These are phyloP conservation scores for Isatis tinctoria DNA, from an alignment of 345 rosid species.

Conservation along the genomic window DNA sequence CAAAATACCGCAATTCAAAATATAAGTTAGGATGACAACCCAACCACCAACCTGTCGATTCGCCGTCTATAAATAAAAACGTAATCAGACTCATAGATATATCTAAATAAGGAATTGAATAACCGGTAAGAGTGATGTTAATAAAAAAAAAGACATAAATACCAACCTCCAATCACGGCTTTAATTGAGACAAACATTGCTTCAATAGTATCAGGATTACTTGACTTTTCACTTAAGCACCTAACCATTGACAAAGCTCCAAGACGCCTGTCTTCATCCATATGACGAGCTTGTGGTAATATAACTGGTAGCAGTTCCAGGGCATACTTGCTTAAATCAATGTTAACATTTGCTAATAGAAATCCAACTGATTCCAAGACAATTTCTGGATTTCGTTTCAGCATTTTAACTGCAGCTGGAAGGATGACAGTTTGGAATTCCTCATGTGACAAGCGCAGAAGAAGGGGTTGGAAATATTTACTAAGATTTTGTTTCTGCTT, in stretches of 20 bases:
- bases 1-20: too few species aligned
- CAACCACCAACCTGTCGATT: too few species aligned
- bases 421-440: slow-evolving; percentile 72
- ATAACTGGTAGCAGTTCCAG: slow-evolving; percentile 69
- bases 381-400: slow-evolving; percentile 97
- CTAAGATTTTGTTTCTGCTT: slow-evolving; percentile 56
- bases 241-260: slow-evolving; percentile 63
- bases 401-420: slow-evolving; percentile 87
- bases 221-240: slow-evolving; percentile 74
- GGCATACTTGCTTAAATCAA: slow-evolving; percentile 91
- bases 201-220: slow-evolving; percentile 89
- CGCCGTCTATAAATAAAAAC: too few species aligned
- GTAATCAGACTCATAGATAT: too few species aligned
- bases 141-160: background rate
- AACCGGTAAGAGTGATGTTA: too few species aligned
- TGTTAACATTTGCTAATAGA: slow-evolving; percentile 55
- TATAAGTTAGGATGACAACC: too few species aligned
- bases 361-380: slow-evolving; percentile 74
- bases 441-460: slow-evolving; percentile 56
- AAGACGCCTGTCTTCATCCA: slow-evolving; percentile 80
- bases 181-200: slow-evolving; percentile 71
- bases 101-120: too few species aligned
- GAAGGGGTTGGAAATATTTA: slow-evolving; percentile 63
- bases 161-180: slow-evolving; percentile 86
- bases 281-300: slow-evolving; percentile 75